Evolutionary conservation across 352 stramenopile species (phyloP), one percentile per base, ranked within the genome.

Genomic region (Phytopythium delawarense): DNA sequence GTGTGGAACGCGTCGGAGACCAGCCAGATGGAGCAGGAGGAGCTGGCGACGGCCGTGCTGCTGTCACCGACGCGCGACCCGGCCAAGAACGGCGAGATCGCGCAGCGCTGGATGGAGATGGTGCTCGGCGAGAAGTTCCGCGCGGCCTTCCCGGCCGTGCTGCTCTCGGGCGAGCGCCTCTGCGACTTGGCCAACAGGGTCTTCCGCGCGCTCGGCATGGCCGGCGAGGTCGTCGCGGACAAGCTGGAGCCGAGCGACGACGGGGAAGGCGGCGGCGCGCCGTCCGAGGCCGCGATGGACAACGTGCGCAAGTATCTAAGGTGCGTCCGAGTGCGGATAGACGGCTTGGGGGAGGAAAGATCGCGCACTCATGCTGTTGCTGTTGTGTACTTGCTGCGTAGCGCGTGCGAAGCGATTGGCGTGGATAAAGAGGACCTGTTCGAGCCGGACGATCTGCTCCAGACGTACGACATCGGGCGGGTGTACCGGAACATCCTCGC

Each of bases 71-170:
- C 71, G 48, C 59, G 59, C 62, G 70, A 77, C 49, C n/a, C 60
- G 44, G 69, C 65, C 64, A 76, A 78, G 59, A 81, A 81, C 61
- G 74, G 77, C 53, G 81, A 90, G 59, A 87, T 94, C 67, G 84
- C 87, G 44, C 79, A 81, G 59, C 81, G 84, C 50, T 96, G 87
- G 87, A 89, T 96, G 66, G 87, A 93, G 62, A 94, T 96, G 87
- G 85, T 96, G 60, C 76, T 94, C 21, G 81, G 82, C 44, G 84
- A 94, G 52, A 92, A 91, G 68, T 80, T 89, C 39, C 37, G 63
- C 28, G 62, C 69, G 34, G 70, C 78, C 20, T 81, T 92, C 56
- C 69, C 76, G 9, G 54, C 67, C 9, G 78, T 76, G 61, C 76
- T 95, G 56, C 74, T 75, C 58, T 83, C 78, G n/a, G 84, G 86